Evolutionary conservation across 768 basidiomycete species (phyloP), one percentile per base, ranked within the genome.

Genomic region (Leucocoprinus birnbaumii): DNA sequence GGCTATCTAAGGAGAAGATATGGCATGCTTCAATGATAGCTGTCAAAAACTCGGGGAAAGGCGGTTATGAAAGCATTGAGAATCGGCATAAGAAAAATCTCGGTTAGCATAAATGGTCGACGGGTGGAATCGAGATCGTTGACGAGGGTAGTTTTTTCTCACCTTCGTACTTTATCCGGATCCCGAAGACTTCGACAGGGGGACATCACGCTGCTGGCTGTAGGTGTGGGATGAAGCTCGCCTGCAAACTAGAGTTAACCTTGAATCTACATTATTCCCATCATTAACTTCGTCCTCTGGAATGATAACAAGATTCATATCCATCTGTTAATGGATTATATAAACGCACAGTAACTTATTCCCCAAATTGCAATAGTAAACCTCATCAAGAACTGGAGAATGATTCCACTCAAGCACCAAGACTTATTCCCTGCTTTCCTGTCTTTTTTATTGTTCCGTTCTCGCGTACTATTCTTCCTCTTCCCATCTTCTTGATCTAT

Each of bases 41-140:
- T 91, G 91, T 6, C 77, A 75, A 61, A 72, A 69, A 42, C 61
- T 74, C 3, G 85, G 86, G 8, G 65, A 0, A 59, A 59, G 5
- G 66, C 62, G 37, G 78, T 76, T 6, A 63, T 78, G 2, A 66
- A 70, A 47, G 75, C 71, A 49, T 70, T 93, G 78, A 87, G 19
- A 67, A 58, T 9, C 92, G 88, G 89, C 73, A 80, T 38, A 72
- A 78, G 56, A 72, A 79, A 66, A 77, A 80, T 56, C 66, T 91
- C 53, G 89, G 87, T 70, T 83, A 78, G 65, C 87, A 85, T 62
- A 91, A 92, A 66, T 87, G 87, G 82, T 61, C 91, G 49, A 71
- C 86, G 8, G 90, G 90, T 3, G 90, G 90, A 0, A 77, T 89
- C 16, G 80, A 83, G 58, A 65, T 87, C 19, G 78, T 91, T 5